Percentiles rank a stretch among this genome's conserved stretches.
Evolutionary conservation across 768 basidiomycete species (phyloP).

Genomic region (Jaapia argillacea): DNA sequence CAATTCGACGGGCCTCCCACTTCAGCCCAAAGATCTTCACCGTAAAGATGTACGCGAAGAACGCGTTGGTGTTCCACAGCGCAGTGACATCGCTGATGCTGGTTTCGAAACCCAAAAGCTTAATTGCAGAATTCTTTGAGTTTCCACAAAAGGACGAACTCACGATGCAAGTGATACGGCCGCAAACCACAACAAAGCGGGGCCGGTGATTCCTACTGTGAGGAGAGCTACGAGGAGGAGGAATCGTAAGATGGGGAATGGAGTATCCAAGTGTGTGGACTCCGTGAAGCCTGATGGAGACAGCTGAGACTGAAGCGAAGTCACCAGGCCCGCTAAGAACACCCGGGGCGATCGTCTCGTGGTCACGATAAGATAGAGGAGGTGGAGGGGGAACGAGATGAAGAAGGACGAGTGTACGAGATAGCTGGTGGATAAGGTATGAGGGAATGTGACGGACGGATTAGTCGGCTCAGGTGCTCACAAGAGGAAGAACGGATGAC

Average conservation of each 20-base stretch:
- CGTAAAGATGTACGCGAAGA: conserved; percentile 86
- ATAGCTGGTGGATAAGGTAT: conserved; percentile 41
- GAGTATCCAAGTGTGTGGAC: neutral
- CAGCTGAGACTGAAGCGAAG: conserved; percentile 31
- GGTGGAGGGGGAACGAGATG: conserved; percentile 76
- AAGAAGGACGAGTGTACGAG: conserved; percentile 77
- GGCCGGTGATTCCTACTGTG: conserved; percentile 51
- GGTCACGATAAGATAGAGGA: conserved; percentile 48
- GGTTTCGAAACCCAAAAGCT: conserved; percentile 3
- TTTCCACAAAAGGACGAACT: conserved; percentile 19
- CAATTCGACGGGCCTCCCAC: conserved; percentile 54
- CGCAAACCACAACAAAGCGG: conserved; percentile 67
- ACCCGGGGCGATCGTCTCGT: conserved; percentile 36
- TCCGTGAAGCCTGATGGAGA: conserved; percentile 2
- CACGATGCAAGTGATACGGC: conserved; percentile 65
- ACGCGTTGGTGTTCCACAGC: conserved; percentile 82
- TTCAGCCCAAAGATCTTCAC: conserved; percentile 54
- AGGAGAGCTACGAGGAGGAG: conserved; percentile 21
- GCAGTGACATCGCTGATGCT: conserved; percentile 78
- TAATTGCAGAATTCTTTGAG: neutral
- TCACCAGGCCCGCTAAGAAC: conserved; percentile 40
- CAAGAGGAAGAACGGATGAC: conserved; percentile 88
- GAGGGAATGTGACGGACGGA: neutral
- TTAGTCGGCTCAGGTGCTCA: conserved; percentile 23
- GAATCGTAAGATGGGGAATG: conserved; percentile 25